Conservation (phyloP, 495 filamentous ascomycete species). For the Xylaria telfairii region DNA sequence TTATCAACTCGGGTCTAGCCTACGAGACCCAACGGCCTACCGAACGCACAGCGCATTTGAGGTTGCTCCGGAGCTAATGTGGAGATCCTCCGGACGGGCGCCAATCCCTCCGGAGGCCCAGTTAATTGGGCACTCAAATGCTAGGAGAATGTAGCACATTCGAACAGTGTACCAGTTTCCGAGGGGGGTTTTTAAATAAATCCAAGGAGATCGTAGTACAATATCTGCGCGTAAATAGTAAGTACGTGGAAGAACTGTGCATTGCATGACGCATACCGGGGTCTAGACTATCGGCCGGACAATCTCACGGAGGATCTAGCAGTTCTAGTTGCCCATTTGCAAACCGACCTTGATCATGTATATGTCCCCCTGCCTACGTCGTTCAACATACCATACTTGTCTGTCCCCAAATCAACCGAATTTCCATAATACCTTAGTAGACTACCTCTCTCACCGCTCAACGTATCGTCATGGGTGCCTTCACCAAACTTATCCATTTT, state of each 20-base stretch:
- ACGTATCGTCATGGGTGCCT: conserved; percentile 7
- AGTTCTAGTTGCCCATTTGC: not conserved
- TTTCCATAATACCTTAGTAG: not conserved
- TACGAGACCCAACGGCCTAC: not conserved
- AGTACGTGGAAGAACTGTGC: not conserved
- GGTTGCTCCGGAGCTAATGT: not conserved
- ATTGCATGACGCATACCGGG: not conserved
- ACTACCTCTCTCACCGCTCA: not conserved
- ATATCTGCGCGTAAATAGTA: not conserved
- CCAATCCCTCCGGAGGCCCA: not conserved
- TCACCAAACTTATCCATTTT: conserved; percentile 19
- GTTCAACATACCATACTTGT: not conserved
- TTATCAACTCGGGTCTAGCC: not conserved
- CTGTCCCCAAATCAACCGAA: not conserved
- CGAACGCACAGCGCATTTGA: not conserved
- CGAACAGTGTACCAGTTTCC: not conserved
- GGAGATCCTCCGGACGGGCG: not conserved
- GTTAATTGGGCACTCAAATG: not conserved
- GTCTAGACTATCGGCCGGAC: not conserved
- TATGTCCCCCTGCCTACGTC: not conserved
- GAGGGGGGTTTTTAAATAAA: not conserved
- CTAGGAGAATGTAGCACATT: not conserved
- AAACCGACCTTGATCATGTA: too few relatives aligned
- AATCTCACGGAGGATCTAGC: not conserved
- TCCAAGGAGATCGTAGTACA: not conserved